Evolutionary conservation across 768 basidiomycete species (phyloP), one percentile per base, ranked within the genome.

Genomic region (Tricholoma terreum): DNA sequence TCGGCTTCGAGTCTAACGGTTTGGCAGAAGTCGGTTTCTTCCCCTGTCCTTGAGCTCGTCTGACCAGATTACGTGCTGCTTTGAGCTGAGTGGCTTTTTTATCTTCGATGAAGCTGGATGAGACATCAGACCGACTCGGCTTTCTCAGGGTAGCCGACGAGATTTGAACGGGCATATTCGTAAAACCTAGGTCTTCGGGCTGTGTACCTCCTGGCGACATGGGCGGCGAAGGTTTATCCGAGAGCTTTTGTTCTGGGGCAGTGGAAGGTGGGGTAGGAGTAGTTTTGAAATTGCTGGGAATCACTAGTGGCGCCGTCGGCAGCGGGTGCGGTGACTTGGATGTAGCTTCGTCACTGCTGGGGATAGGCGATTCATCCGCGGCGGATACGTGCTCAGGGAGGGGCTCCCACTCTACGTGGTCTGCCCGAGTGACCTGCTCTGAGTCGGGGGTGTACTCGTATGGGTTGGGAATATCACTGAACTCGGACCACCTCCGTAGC

Each of bases 401-500:
- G 10, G 63, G 63, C 27, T 65, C 64, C 61, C 63, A 66, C 15
- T 61, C 60, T 15, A 9, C 56, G 55, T 38, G 50, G 22, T 30
- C 21, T 19, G 7, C 36, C 24, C 36, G 3, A 31, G 15, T 42
- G 30, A 6, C 8, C n/a, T 49, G 24, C 22, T 38, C 43, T 6
- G 60, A 54, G 17, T 58, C 63, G 6, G 65, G 53, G 33, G 50
- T 43, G 14, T 57, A 55, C 52, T 73, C 70, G 50, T 65, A 67
- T 15, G 71, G 69, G 53, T 69, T 73, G 11, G 59, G 66, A 27
- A 65, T 42, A 14, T 46, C 48, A 22, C 61, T 31, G 8, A 52
- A 38, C 10, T 61, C 33, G 15, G 68, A 63, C 49, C 65, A 61
- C n/a, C 51, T 65, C 14, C 70, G 68, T 38, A 74, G 42, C 3